Conservation (phyloP, 768 basidiomycete species). For the Russula sp. region DNA sequence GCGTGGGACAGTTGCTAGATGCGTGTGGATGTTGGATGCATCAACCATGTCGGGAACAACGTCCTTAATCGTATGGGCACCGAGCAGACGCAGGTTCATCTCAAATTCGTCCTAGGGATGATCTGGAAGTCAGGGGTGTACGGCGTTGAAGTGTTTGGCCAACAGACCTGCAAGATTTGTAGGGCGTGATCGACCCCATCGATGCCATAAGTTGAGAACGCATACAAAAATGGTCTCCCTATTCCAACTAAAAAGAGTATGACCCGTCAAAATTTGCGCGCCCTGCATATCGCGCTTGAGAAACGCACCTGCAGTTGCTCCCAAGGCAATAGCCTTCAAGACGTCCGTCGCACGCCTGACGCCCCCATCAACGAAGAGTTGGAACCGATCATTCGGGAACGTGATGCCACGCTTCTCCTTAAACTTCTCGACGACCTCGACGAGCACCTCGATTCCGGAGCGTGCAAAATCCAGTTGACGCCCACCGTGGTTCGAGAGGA, state of each 20-base stretch:
- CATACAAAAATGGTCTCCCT: conserved; percentile 83
- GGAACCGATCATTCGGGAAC: conserved; percentile 76
- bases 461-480: conserved; percentile 48
- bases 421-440: conserved; percentile 73
- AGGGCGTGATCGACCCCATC: conserved; percentile 83
- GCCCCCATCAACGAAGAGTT: conserved; percentile 92
- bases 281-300: conserved; percentile 1
- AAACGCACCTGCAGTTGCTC: conserved; percentile 71
- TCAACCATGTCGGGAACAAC: conserved; percentile 90
- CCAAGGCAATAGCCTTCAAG: conserved; percentile 80
- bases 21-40: conserved; percentile 58
- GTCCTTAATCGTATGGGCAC: conserved; percentile 74
- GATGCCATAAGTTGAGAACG: conserved; percentile 82
- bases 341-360: conserved; percentile 88
- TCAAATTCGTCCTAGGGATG: conserved; percentile 82
- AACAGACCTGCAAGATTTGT: conserved; percentile 63
- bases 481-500: conserved; percentile 56
- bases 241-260: conserved; percentile 51
- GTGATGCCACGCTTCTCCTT: conserved; percentile 55
- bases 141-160: neutral
- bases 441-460: conserved; percentile 37
- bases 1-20: conserved; percentile 60
- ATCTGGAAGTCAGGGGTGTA: conserved; percentile 1
- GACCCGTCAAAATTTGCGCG: neutral
- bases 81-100: conserved; percentile 94